Conservation (phyloP, 2,329 filamentous ascomycete genomes). For the Phyllosticta ampelicida region DNA sequence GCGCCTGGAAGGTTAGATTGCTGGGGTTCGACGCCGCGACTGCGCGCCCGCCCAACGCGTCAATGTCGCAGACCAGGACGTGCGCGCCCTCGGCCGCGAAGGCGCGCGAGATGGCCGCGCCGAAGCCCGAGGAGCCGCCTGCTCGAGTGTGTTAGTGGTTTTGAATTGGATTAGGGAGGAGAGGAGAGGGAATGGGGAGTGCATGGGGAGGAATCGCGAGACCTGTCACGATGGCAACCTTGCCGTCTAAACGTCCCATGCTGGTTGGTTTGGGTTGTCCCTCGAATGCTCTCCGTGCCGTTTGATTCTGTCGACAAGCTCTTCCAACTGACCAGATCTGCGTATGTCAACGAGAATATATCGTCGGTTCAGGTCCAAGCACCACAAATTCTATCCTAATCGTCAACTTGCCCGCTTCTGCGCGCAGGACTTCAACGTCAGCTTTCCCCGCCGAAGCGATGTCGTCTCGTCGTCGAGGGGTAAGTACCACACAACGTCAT, state of each 20-base stretch:
- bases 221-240: slow-evolving; percentile 48
- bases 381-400: too few species aligned
- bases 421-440: not conserved
- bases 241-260: slow-evolving; percentile 38
- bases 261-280: not conserved
- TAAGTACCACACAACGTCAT: not conserved
- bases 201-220: not conserved
- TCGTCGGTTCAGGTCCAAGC: too few species aligned
- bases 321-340: not conserved
- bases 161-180: too few species aligned
- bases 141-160: slow-evolving; percentile 12
- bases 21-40: slow-evolving; percentile 35
- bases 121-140: slow-evolving; percentile 53
- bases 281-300: not conserved
- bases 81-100: slow-evolving; percentile 50
- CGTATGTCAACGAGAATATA: too few species aligned
- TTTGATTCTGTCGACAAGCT: not conserved
- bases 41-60: slow-evolving; percentile 39
- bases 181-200: not conserved
- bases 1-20: slow-evolving; percentile 25
- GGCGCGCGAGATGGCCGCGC: slow-evolving; percentile 48
- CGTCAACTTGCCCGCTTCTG: not conserved
- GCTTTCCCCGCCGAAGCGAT: not conserved
- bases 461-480: not conserved
- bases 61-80: slow-evolving; percentile 53